Conservation (phyloP, 2,329 filamentous ascomycete species). For the Curvularia sp. region DNA sequence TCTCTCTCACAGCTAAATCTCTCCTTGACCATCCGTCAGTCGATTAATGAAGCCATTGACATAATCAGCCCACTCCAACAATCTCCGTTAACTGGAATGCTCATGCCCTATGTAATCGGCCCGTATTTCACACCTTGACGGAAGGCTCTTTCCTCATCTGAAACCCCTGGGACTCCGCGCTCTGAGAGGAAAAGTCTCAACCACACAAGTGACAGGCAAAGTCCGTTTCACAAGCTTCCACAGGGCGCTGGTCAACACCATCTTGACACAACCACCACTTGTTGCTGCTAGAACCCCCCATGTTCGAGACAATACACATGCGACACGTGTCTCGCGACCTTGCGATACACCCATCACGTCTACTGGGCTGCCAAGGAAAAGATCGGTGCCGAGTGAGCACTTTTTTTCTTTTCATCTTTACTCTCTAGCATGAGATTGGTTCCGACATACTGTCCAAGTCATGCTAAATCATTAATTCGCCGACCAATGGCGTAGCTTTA, state of each 20-base stretch:
- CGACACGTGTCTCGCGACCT: slow-evolving; percentile 12
- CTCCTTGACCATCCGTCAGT: neutral
- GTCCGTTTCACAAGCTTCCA: slow-evolving; percentile 9
- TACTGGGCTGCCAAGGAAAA: neutral
- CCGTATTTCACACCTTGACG: slow-evolving; percentile 11
- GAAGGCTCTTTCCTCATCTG: slow-evolving; percentile 1
- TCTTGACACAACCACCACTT: slow-evolving; percentile 6
- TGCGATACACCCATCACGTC: neutral
- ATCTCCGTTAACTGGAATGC: neutral
- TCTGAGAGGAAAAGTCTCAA: slow-evolving; percentile 6
- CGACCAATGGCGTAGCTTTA: neutral
- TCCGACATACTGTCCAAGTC: neutral
- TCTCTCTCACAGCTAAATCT: neutral
- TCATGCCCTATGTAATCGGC: slow-evolving; percentile 4
- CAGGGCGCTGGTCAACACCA: neutral
- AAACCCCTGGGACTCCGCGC: slow-evolving; percentile 5
- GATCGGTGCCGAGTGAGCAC: neutral
- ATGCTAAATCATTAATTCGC: neutral
- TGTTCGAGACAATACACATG: slow-evolving; percentile 7
- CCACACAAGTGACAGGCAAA: slow-evolving; percentile 5
- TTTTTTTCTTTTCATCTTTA: neutral
- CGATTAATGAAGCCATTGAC: neutral
- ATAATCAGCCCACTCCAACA: neutral
- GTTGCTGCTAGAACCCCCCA: neutral
- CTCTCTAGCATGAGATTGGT: neutral